Conservation (phyloP, 352 stramenopile species). For the Sclerospora graminicola region DNA sequence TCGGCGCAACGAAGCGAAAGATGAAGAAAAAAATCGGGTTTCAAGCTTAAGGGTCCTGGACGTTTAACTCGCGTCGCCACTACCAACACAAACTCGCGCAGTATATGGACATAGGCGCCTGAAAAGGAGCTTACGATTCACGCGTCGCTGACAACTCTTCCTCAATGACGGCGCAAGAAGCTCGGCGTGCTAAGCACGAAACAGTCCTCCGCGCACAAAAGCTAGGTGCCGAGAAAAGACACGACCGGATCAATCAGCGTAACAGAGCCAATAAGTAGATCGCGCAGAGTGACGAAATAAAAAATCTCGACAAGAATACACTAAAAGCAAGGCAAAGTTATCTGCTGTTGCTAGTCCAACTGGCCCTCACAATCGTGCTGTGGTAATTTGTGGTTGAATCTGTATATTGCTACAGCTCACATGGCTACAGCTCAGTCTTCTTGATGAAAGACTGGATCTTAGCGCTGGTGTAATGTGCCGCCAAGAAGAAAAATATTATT, state of each 20-base stretch:
- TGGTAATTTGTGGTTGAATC: slow-evolving; percentile 8
- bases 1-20: slow-evolving; percentile 5
- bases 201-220: slow-evolving; percentile 48
- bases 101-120: slow-evolving; percentile 66
- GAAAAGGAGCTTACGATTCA: slow-evolving; percentile 65
- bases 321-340: too few relatives aligned
- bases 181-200: slow-evolving; percentile 54
- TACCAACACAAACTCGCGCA: slow-evolving; percentile 71
- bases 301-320: background rate
- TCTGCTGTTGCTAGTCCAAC: too few relatives aligned
- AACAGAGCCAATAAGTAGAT: slow-evolving; percentile 38
- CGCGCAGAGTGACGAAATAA: background rate
- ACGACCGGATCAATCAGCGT: slow-evolving; percentile 67
- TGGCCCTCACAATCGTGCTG: background rate
- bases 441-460: slow-evolving; percentile 29
- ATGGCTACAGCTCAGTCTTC: slow-evolving; percentile 61
- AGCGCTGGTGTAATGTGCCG: slow-evolving; percentile 24
- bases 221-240: slow-evolving; percentile 60
- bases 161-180: slow-evolving; percentile 27
- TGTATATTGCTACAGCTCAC: slow-evolving; percentile 1
- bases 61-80: slow-evolving; percentile 52
- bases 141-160: slow-evolving; percentile 16
- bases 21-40: slow-evolving; percentile 15
- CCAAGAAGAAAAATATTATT: slow-evolving; percentile 41
- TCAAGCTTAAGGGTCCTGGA: slow-evolving; percentile 34